Base-by-base conservation (phyloP, 768 basidiomycete species). In the Calocera viscosa region DNA sequence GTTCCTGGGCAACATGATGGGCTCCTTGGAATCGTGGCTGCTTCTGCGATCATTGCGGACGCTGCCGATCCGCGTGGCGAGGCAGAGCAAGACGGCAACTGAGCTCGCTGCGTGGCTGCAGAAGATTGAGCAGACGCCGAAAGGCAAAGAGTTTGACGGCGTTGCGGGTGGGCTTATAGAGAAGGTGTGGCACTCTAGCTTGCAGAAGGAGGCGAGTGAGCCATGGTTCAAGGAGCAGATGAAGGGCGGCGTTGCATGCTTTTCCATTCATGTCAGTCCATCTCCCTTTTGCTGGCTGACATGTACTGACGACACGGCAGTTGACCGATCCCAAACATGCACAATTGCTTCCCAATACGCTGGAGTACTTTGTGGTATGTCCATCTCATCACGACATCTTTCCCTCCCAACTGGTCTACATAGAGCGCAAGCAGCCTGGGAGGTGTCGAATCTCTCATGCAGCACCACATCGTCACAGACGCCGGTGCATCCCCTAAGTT, bases 391-490 rank as follows among this genome's bases (percentile, higher is more conserved):
- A 12, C 34, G 28, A 66, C 30, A 17, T 22, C 64, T 7, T 32
- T 16, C 28, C 17, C 65, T 67, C 1, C n/a, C n/a, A n/a, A 49
- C 67, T 39, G 40, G 16, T n/a, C 64, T 32, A 49, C 33, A 12
- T 70, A 92, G 89, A 81, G 88, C 64, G 91, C 91, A 3, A 92
- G 90, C 14, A 90, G 88, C 68, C 81, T 94, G 7, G 92, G 92
- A 24, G 89, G 91, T 17, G 90, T 93, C 2, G 92, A 94, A 73
- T 88, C 87, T 10, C 80, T 93, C 64, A 84, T 85, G 32, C 92
- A 94, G 76, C 87, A 90, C 40, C 84, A 90, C 17, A 49, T 78
- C 35, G 78, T 80, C 34, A 82, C 80, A 26, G 89, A 91, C 73
- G 80, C 85, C 0, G 76, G 77, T 30, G 82, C 84, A 26, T 82